Conservation (phyloP, 1,139 yeast genomes). For the Saccharomycopsis phalli region DNA sequence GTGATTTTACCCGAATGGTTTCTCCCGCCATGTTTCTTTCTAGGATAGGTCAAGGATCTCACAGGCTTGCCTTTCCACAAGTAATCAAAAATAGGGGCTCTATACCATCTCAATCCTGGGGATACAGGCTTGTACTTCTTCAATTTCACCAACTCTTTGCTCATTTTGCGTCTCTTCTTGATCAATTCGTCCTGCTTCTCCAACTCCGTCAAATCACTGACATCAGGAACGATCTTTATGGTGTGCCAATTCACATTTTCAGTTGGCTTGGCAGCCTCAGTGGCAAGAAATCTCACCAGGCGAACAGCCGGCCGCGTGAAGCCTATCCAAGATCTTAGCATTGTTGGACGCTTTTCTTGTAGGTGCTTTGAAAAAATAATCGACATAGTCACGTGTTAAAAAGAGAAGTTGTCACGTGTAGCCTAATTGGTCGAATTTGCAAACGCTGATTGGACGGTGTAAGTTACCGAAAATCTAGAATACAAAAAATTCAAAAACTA, state of each 20-base stretch:
- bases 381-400: no score
- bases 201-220: conserved; percentile 50
- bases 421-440: background rate
- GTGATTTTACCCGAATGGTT: conserved; percentile 84
- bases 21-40: conserved; percentile 78
- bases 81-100: conserved; percentile 80
- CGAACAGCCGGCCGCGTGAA: background rate
- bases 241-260: conserved; percentile 6
- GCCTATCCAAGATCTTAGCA: background rate
- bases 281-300: conserved; percentile 4
- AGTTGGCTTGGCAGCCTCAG: conserved; percentile 4
- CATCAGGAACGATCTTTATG: conserved; percentile 34
- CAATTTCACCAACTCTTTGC: conserved; percentile 61
- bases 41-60: conserved; percentile 63
- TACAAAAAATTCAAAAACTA: conserved; percentile 21
- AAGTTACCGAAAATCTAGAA: conserved; percentile 21
- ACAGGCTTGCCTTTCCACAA: conserved; percentile 81
- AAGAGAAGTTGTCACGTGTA: background rate
- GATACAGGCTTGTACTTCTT: conserved; percentile 73
- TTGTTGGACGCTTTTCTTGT: background rate
- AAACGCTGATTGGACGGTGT: background rate
- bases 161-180: conserved; percentile 63
- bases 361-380: background rate
- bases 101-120: conserved; percentile 86
- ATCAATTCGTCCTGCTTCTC: conserved; percentile 72